These are phyloP conservation scores for Brassica juncea DNA, from an alignment of 345 rosid genomes.

Conservation along the genomic window DNA sequence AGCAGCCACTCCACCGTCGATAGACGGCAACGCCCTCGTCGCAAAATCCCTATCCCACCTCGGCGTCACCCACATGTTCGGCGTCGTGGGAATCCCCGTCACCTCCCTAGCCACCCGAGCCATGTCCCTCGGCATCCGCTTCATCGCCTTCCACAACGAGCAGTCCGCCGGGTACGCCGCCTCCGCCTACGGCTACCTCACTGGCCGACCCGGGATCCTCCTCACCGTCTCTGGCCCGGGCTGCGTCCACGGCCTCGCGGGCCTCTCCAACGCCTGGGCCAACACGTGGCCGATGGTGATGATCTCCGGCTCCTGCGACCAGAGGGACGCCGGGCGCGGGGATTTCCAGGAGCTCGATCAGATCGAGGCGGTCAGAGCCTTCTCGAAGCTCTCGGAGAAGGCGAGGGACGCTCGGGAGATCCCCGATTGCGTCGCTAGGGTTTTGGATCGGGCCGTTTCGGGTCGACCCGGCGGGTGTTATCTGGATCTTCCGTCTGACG, in stretches of 20 bases:
- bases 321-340: slow-evolving; percentile 73
- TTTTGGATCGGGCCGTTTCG: slow-evolving; percentile 58
- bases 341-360: slow-evolving; percentile 98
- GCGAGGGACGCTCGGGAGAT: slow-evolving; percentile 66
- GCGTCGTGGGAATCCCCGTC: slow-evolving; percentile 96
- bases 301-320: slow-evolving; percentile 97
- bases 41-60: slow-evolving; percentile 66
- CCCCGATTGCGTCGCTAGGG: slow-evolving; percentile 74
- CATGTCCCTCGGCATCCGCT: slow-evolving; percentile 75
- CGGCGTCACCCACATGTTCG: slow-evolving; percentile 92
- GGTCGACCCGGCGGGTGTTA: slow-evolving; percentile 96
- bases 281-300: slow-evolving; percentile 88
- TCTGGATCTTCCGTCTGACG: slow-evolving; percentile 86
- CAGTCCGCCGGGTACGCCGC: slow-evolving; percentile 99
- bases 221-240: slow-evolving; percentile 97
- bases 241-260: slow-evolving; percentile 95
- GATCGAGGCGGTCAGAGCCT: slow-evolving; percentile 76
- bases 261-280: slow-evolving; percentile 85
- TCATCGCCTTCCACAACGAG: slow-evolving; percentile 96
- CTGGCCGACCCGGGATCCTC: slow-evolving; percentile 79
- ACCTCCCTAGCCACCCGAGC: slow-evolving; percentile 87
- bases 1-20: slow-evolving; percentile 15
- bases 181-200: slow-evolving; percentile 91
- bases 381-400: slow-evolving; percentile 69
- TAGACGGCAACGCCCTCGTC: slow-evolving; percentile 75